These are phyloP conservation scores for Plasmodiophora brassicae DNA, from an alignment of 208 protist genomes.

Conservation along the genomic window DNA sequence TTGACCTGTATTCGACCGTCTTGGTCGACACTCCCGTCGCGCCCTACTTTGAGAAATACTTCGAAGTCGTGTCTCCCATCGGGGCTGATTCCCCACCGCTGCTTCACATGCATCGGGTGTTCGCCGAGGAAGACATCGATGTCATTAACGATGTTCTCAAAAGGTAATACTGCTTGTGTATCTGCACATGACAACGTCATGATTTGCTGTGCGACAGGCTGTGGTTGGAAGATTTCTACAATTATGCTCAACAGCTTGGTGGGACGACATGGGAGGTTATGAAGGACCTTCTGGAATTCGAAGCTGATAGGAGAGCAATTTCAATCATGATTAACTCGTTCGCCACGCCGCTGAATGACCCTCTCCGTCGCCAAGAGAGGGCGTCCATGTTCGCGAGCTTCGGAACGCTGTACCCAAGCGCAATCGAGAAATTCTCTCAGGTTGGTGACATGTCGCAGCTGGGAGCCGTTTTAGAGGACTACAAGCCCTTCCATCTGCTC, in stretches of 20 bases:
- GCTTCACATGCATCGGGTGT: not conserved
- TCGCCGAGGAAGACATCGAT: conserved; percentile 59
- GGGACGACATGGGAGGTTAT: conserved; percentile 47
- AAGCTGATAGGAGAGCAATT: conserved; percentile 59
- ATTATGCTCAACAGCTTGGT: conserved; percentile 39
- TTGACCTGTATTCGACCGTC: conserved; percentile 56
- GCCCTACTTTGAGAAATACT: conserved; percentile 51
- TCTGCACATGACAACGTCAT: conserved; percentile 25
- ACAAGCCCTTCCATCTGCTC: not conserved
- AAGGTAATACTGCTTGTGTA: conserved; percentile 46
- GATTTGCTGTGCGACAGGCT: not conserved
- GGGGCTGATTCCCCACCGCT: not conserved
- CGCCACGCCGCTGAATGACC: conserved; percentile 43
- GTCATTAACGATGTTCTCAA: conserved; percentile 55
- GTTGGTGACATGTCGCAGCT: not conserved
- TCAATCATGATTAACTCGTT: conserved; percentile 59
- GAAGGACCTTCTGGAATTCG: conserved; percentile 54
- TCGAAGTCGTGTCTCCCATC: conserved; percentile 46
- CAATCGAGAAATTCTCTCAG: not conserved
- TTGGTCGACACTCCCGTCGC: conserved; percentile 59
- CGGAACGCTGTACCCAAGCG: conserved; percentile 39
- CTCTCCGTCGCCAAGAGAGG: conserved; percentile 22
- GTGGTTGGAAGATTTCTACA: conserved; percentile 49
- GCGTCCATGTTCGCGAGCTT: conserved; percentile 39
- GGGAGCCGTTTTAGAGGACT: not conserved